Conservation (phyloP, 2,329 filamentous ascomycete genomes). For the Fusarium sublunatum region DNA sequence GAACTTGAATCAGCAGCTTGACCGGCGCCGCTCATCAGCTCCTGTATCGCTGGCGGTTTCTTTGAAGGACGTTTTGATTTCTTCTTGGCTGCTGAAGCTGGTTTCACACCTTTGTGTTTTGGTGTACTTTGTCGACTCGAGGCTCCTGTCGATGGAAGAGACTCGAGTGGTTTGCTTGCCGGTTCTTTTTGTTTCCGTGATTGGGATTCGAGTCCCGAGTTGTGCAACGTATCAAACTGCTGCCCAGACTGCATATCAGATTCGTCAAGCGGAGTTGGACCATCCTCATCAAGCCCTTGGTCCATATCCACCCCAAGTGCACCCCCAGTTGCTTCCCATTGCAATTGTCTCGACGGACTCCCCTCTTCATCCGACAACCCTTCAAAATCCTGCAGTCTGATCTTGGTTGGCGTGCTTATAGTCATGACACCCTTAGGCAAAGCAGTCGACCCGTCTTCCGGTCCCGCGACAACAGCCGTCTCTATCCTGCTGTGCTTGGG, state of each 20-base stretch:
- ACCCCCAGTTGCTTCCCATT: conserved; percentile 35
- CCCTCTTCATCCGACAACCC: conserved; percentile 47
- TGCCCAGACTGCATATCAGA: background rate
- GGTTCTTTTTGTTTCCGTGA: background rate
- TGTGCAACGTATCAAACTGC: background rate
- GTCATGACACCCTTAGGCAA: conserved; percentile 50
- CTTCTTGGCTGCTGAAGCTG: background rate
- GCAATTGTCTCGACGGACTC: conserved; percentile 46
- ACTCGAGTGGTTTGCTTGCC: conserved; percentile 9
- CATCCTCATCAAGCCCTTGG: conserved; percentile 1
- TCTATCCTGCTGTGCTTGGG: conserved; percentile 50
- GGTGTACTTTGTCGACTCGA: conserved; percentile 22
- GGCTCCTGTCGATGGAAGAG: conserved; percentile 9
- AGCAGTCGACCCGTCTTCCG: conserved; percentile 39
- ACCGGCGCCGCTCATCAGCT: background rate
- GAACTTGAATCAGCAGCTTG: conserved; percentile 2
- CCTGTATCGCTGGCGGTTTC: background rate
- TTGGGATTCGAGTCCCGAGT: background rate
- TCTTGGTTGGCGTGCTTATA: conserved; percentile 53
- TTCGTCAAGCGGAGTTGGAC: background rate
- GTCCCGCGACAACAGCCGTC: conserved; percentile 46
- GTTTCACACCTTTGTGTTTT: background rate
- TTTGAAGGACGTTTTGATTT: conserved; percentile 1
- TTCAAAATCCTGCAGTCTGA: conserved; percentile 47
- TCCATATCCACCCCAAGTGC: conserved; percentile 12